Base-by-base conservation (phyloP, 805 yeast species). In the Limtongozyma cylindracea region DNA sequence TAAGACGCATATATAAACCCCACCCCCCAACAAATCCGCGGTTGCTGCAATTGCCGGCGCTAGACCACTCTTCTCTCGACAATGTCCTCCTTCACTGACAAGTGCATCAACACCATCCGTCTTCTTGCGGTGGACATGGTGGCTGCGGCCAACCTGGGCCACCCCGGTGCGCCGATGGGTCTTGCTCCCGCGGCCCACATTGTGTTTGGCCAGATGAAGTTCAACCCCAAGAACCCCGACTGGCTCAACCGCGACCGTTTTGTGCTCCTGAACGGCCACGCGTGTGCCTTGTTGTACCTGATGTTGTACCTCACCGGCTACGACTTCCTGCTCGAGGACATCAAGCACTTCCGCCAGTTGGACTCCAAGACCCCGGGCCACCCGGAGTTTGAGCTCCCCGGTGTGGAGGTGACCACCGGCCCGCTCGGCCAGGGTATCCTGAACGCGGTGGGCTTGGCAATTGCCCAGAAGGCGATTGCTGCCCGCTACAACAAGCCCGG, bases 101-200 rank as follows among this genome's bases (percentile, higher is more conserved):
- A 57, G 44, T 76, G 93, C 27, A 56, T 84, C 49, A 58, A 62
- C 58, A 77, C 96, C 36, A 74, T 84, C 55, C 78, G 94, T 56
- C 52, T 70, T 28, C 61, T 84, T 37, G 67, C 96, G 17, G 76
- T 74, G 24, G 98, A 84, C 47, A 67, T 74, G 32, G 91, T 77
- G 29, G 58, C 70, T 27, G 61, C 66, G 50, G 84, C 95, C 38
- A 73, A 84, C 53, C 72, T 93, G 28, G 98, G 98, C 34, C 98
- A 84, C 56, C 98, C 98, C 25, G 98, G 98, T 56, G 96, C 98
- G 24, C 96, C 96, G 39, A 67, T 84, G 64, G 96, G 96, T 31
- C 56, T 84, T 51, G 95, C 98, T 10, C 93, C 95, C 20, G 70
- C 82, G 28, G 92, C 95, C 30, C 95, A 84, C 49, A 70, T 67